phyloP scores from a whole-genome alignment of 164 flowering plant species.

The Stephania yunnanensis region DNA sequence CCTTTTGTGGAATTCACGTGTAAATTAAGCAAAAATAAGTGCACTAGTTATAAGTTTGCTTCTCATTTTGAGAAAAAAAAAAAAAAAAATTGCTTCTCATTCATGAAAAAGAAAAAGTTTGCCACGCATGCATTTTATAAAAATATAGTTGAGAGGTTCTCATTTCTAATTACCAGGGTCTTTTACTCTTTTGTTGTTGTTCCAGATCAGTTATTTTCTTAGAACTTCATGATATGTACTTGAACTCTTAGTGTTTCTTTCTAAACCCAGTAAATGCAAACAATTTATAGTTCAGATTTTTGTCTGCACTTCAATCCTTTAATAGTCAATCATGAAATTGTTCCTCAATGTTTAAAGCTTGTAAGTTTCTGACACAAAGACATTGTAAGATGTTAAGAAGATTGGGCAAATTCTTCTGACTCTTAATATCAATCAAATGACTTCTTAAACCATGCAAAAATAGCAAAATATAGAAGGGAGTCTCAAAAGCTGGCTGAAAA shows the following conservation, averaged over 20 bases:
- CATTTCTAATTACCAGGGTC: no score
- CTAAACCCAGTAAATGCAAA: not conserved
- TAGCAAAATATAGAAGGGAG: not conserved
- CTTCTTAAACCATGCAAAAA: not conserved
- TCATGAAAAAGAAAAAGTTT: no score
- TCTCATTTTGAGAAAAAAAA: no score
- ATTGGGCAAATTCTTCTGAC: not conserved
- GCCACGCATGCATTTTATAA: no score
- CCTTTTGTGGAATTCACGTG: no score
- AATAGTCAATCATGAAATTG: not conserved
- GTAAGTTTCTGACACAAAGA: not conserved
- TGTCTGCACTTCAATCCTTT: not conserved
- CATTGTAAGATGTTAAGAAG: not conserved
- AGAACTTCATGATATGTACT: not conserved
- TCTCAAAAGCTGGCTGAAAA: not conserved
- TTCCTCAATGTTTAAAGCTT: not conserved
- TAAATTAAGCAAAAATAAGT: no score
- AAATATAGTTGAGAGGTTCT: no score
- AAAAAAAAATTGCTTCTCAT: no score
- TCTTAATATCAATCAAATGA: not conserved
- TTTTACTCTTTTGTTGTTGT: no score
- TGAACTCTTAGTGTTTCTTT: not conserved
- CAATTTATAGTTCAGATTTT: not conserved
- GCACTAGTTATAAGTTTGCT: no score
- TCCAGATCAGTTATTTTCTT: not conserved